These are phyloP conservation scores for Sequoiadendron giganteum DNA, from an alignment of 75 land plant genomes.

Conservation along the genomic window DNA sequence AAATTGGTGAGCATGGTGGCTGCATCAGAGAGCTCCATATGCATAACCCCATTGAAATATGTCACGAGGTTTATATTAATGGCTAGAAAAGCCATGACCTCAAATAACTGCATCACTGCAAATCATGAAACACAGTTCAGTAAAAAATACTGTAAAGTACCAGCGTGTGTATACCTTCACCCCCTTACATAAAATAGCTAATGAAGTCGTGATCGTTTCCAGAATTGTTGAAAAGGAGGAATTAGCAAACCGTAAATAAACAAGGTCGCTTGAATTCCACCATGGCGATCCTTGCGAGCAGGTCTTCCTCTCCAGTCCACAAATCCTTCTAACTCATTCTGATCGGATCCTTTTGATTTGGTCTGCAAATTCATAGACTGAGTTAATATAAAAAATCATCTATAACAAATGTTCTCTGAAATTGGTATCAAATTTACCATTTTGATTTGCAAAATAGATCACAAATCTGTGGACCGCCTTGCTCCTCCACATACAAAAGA, in stretches of 20 bases:
- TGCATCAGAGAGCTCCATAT: slow-evolving; percentile 16
- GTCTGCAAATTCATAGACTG: neutral
- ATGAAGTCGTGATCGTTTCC: no score
- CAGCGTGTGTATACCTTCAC: neutral
- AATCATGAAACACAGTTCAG: neutral
- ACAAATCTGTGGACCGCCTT: no score
- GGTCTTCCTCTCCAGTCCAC: slow-evolving; percentile 65
- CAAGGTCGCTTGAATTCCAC: slow-evolving; percentile 76
- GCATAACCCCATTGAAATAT: slow-evolving; percentile 24
- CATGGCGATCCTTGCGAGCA: slow-evolving; percentile 57
- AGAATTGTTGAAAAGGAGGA: no score
- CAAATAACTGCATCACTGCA: slow-evolving; percentile 31
- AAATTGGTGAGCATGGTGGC: slow-evolving; percentile 41
- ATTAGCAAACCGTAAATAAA: slow-evolving; percentile 56
- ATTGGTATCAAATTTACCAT: neutral
- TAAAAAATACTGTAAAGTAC: neutral
- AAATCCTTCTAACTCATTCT: slow-evolving; percentile 42
- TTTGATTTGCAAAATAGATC: no score
- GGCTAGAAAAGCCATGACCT: slow-evolving; percentile 29
- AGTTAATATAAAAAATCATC: neutral
- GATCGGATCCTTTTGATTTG: neutral
- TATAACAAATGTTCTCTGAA: neutral
- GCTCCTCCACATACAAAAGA: no score
- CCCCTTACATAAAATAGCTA: no score
- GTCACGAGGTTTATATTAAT: slow-evolving; percentile 28